Percentiles rank a stretch among this genome's conserved stretches.
These are phyloP conservation scores for Neohortaea acidophila DNA, from an alignment of 495 filamentous ascomycete species.

Conservation along the genomic window DNA sequence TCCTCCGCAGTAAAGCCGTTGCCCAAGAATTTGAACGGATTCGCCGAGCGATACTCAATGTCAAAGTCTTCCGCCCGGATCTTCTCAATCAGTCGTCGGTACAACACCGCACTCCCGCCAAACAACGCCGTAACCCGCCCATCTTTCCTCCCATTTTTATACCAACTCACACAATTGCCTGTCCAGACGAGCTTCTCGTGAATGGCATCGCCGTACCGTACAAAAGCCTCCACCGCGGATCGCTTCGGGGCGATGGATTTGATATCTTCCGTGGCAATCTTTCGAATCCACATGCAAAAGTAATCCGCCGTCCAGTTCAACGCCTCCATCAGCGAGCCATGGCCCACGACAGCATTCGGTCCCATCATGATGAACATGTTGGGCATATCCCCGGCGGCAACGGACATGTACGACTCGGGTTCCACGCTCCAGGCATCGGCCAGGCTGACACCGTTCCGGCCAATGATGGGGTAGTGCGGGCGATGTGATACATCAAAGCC, in stretches of 20 bases:
- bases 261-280: conserved; percentile 37
- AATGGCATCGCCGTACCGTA: conserved; percentile 11
- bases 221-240: conserved; percentile 9
- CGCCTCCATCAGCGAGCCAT: conserved; percentile 25
- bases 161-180: conserved; percentile 14
- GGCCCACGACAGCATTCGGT: conserved; percentile 25
- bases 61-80: conserved; percentile 16
- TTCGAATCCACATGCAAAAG: conserved; percentile 33
- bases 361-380: conserved; percentile 28
- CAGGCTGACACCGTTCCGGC: conserved; percentile 15
- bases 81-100: conserved; percentile 7
- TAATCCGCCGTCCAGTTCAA: conserved; percentile 38
- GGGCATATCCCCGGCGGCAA: conserved; percentile 21
- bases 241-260: conserved; percentile 14
- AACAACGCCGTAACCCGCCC: conserved; percentile 12
- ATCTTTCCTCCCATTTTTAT: conserved; percentile 10
- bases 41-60: conserved; percentile 9
- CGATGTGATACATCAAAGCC: conserved; percentile 23
- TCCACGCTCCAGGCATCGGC: conserved; percentile 19
- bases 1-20: conserved; percentile 13
- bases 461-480: conserved; percentile 22
- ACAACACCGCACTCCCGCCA: conserved; percentile 11
- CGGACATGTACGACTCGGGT: conserved; percentile 23
- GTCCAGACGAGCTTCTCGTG: conserved; percentile 14
- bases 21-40: conserved; percentile 12